Percentiles rank a stretch among this genome's conserved stretches.
These are phyloP conservation scores for Chamaenerion angustifolium DNA, from an alignment of 345 rosid genomes.

Conservation along the genomic window DNA sequence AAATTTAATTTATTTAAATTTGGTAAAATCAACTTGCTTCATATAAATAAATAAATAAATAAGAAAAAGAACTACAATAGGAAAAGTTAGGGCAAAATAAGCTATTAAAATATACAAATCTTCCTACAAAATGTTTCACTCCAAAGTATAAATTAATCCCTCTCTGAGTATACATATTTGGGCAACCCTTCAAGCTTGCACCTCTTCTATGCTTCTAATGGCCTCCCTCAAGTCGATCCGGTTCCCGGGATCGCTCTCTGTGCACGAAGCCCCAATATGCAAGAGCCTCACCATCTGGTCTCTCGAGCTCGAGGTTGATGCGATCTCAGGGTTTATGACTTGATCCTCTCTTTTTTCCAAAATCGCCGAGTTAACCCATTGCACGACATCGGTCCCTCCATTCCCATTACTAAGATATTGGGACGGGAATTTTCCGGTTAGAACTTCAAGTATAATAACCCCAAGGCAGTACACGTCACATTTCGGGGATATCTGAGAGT, in stretches of 20 bases:
- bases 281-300: conserved; percentile 35
- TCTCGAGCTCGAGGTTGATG: conserved; percentile 13
- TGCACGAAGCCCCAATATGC: conserved; percentile 47
- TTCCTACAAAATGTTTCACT: neutral
- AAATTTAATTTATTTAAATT: too few species aligned
- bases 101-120: too few species aligned
- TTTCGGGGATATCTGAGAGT: conserved; percentile 35
- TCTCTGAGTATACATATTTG: neutral
- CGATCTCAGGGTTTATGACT: conserved; percentile 61
- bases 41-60: neutral
- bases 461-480: conserved; percentile 78
- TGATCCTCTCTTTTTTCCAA: conserved; percentile 26
- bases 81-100: neutral
- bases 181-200: conserved; percentile 11
- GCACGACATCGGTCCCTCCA: conserved; percentile 50
- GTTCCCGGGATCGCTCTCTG: conserved; percentile 29
- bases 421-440: conserved; percentile 68
- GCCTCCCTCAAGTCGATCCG: conserved; percentile 45
- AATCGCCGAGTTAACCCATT: conserved; percentile 37
- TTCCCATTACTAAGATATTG: conserved; percentile 44
- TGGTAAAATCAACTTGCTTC: too few species aligned
- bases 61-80: neutral
- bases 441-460: conserved; percentile 51
- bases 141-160: neutral
- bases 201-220: conserved; percentile 41